Evolutionary conservation across 352 stramenopile species (phyloP).

Genomic region (Blastocystis sp.): DNA sequence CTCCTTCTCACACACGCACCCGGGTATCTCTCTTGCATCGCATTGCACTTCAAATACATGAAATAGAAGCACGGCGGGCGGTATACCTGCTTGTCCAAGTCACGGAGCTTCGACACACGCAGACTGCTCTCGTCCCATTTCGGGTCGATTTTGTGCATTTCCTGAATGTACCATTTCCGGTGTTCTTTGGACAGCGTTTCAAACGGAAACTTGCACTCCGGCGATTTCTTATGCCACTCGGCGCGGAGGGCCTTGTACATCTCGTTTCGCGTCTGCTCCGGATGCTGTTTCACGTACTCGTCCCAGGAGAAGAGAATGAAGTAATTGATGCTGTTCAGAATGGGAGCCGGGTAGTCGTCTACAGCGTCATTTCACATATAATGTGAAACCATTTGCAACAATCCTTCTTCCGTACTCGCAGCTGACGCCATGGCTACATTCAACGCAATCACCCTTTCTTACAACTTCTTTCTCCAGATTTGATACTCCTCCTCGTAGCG

Average conservation of each 20-base stretch:
- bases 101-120: neutral
- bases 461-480: constrained; percentile 7
- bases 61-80: constrained; percentile 31
- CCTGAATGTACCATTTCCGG: constrained; percentile 7
- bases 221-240: neutral
- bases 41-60: neutral
- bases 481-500: constrained; percentile 7
- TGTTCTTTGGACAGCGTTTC: neutral
- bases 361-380: neutral
- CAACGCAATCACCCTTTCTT: neutral
- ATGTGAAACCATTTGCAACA: neutral
- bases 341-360: neutral
- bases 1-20: neutral
- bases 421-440: neutral
- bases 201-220: neutral
- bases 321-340: neutral
- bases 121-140: neutral
- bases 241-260: neutral
- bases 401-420: neutral
- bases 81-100: neutral
- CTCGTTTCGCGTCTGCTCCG: neutral
- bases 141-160: constrained; percentile 1
- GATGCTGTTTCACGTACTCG: neutral
- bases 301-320: constrained; percentile 12
- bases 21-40: neutral